Percentiles rank a stretch among this genome's conserved stretches.
Conservation (phyloP, 2,329 filamentous ascomycete species). For the Diaporthe australafricana region DNA sequence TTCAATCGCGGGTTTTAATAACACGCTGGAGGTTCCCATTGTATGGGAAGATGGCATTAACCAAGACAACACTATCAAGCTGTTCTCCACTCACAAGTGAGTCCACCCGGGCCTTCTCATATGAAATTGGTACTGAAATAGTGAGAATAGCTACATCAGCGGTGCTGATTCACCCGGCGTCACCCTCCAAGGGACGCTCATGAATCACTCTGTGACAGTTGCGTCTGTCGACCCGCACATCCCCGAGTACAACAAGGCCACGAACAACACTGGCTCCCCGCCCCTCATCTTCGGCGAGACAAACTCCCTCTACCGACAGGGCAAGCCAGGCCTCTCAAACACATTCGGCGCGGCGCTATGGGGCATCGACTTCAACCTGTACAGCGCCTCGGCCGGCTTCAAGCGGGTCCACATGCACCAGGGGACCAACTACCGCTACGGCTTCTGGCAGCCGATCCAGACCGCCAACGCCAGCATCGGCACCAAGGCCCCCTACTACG, state of each 20-base stretch:
- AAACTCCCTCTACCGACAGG: conserved; percentile 73
- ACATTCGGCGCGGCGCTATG: conserved; percentile 74
- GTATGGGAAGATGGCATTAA: conserved; percentile 67
- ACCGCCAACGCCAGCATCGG: conserved; percentile 62
- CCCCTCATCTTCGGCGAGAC: conserved; percentile 71
- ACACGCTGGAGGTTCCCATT: conserved; percentile 60
- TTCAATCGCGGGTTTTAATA: conserved; percentile 65
- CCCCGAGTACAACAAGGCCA: conserved; percentile 57
- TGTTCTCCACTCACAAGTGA: conserved; percentile 71
- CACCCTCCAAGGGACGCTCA: conserved; percentile 70
- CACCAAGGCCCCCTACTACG: conserved; percentile 74
- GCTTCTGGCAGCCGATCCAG: conserved; percentile 68
- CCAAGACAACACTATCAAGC: conserved; percentile 58
- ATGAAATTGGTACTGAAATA: conserved; percentile 20
- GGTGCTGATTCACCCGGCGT: conserved; percentile 70
- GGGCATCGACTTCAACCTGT: conserved; percentile 72
- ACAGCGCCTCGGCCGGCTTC: conserved; percentile 66
- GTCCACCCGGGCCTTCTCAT: conserved; percentile 35
- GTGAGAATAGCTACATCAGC: conserved; percentile 66
- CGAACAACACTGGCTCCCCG: conserved; percentile 45
- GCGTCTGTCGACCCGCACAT: conserved; percentile 61
- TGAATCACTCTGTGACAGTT: conserved; percentile 70
- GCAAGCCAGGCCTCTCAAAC: conserved; percentile 70
- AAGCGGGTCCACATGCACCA: conserved; percentile 72
- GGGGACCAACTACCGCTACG: conserved; percentile 72